Evolutionary conservation across 345 rosid genomes (phyloP).

Genomic region (Cardamine occulta): DNA sequence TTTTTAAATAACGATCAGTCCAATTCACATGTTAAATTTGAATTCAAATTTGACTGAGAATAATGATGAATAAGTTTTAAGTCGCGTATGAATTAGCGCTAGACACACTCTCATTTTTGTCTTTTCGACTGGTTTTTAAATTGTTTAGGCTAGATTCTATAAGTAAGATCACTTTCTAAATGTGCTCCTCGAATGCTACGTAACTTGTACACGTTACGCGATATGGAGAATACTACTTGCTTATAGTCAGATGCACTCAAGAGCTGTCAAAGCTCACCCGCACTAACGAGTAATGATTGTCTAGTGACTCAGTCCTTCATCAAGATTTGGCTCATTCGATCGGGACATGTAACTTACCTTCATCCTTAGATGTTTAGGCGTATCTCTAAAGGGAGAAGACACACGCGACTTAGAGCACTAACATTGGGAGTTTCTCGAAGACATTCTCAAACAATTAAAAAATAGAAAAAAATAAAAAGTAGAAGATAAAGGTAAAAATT

Average conservation of each 20-base stretch:
- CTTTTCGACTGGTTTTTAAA: not conserved
- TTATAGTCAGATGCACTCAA: no score
- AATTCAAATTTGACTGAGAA: not conserved
- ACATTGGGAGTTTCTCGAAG: no score
- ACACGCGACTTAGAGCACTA: not conserved
- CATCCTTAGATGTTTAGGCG: not conserved
- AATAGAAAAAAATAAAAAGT: no score
- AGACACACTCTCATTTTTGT: not conserved
- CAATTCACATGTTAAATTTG: not conserved
- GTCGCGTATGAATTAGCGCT: no score
- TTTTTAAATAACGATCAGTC: conserved; percentile 3
- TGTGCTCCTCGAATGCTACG: not conserved
- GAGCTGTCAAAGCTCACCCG: no score
- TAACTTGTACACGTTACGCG: not conserved
- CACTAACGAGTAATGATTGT: no score
- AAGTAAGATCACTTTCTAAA: not conserved
- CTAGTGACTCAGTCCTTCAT: not conserved
- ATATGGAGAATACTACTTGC: not conserved
- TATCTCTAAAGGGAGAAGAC: not conserved
- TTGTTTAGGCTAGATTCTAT: not conserved
- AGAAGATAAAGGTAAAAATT: no score
- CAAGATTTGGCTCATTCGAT: not conserved
- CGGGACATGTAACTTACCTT: not conserved
- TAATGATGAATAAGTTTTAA: no score
- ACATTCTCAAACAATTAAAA: no score